Base-by-base conservation (phyloP, 257 asterid genomes). In the Solanum etuberosum region DNA sequence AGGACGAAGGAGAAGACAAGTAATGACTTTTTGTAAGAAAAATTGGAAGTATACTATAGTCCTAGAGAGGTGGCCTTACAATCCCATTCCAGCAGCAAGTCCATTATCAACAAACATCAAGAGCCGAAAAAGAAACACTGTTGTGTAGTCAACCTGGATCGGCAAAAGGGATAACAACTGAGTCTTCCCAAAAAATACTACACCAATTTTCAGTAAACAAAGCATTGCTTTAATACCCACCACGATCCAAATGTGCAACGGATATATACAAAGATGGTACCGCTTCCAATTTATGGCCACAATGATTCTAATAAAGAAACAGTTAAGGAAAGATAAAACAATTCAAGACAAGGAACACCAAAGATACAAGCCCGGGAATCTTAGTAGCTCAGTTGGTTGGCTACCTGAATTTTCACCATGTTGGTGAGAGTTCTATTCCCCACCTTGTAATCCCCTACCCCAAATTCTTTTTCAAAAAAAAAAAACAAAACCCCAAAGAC, bases 101-200 rank as follows among this genome's bases (percentile, higher is more conserved):
- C 98, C 99, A 90, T 97, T 96, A 89, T 97, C 99, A 76, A 96
- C 94, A 89, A 97, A 97, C 99, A 97, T 97, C 95, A 97, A 91
- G 83, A 96, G 94, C 91, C 99, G 97, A 90, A 97, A 95, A 85
- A 96, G 86, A 83, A 96, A 97, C 88, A 97, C 99, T 1, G 94
- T 65, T 1, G 95, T 93, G 88, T 97, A 97, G 90, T 97, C 99
- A 87, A 94, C 99, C 99, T 97, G 90, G 46, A 82, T 25, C 83
- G 71, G 32, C 25, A 63, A 61, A 15, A 86, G 65, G 27, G 20
- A 3, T 18, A 46, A 48, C 83, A 46, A 29, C 29, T 46, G 3
- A 29, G 27, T 48, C 14, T 43, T 43, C 3, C 38, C 84, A 43
- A 43, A 1, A 43, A 27, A 27, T 78, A 16, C 38, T 27, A 43